A percentile compares a stretch with the other conserved stretches of the same genome.
phyloP scores from a whole-genome alignment of 106 monocot species.

The Allium sativum region DNA sequence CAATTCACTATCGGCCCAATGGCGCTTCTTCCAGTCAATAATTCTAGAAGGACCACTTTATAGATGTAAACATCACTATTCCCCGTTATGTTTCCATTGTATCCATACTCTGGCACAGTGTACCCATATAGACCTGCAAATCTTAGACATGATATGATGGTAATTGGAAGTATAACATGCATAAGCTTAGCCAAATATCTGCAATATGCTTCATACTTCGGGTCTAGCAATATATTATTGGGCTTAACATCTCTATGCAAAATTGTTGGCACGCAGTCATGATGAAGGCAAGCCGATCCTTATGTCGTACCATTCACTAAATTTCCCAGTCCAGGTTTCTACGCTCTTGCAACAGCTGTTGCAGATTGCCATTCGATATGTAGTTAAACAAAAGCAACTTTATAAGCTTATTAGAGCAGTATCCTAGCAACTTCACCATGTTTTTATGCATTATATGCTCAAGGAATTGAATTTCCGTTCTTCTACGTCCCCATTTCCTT shows the following conservation, averaged over 20 bases:
- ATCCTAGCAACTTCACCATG: conserved; percentile 59
- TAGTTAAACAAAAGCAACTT: conserved; percentile 67
- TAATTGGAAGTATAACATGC: conserved; percentile 47
- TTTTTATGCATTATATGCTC: conserved; percentile 65
- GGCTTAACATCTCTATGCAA: conserved; percentile 92
- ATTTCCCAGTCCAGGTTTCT: conserved; percentile 85
- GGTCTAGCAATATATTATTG: conserved; percentile 82
- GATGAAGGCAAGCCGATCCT: conserved; percentile 83
- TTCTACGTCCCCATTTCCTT: no score
- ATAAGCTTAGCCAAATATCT: conserved; percentile 90
- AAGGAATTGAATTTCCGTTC: conserved; percentile 59
- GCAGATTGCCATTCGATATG: conserved; percentile 58
- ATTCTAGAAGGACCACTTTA: conserved; percentile 88
- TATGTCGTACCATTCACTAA: conserved; percentile 70
- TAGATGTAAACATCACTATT: conserved; percentile 99
- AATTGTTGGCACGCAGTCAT: conserved; percentile 81
- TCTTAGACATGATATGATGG: conserved; percentile 70
- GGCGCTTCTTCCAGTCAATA: conserved; percentile 73
- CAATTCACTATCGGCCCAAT: conserved; percentile 45
- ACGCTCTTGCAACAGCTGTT: conserved; percentile 57
- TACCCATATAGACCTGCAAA: conserved; percentile 95
- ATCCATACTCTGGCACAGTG: conserved; percentile 96
- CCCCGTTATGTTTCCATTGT: conserved; percentile 82
- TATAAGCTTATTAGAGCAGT: conserved; percentile 46
- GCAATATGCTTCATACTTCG: conserved; percentile 76